Percentiles rank a stretch among this genome's conserved stretches.
phyloP scores from a whole-genome alignment of 441 rosid genomes.

The Populus hybrid region DNA sequence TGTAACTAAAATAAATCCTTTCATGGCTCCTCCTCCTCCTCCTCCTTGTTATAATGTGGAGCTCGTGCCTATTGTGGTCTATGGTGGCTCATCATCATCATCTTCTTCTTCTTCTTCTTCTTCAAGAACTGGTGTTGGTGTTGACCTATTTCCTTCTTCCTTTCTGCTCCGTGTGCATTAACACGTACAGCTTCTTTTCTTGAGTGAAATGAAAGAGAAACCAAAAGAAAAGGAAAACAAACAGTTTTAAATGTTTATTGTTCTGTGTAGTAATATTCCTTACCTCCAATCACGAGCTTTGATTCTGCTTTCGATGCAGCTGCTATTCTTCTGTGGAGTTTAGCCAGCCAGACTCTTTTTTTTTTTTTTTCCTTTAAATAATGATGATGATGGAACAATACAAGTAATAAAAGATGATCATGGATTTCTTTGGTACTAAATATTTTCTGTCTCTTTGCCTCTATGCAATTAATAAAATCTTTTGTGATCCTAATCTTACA shows the following conservation, averaged over 20 bases:
- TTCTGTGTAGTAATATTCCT: slow-evolving; percentile 25
- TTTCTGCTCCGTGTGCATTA: background rate
- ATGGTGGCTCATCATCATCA: background rate
- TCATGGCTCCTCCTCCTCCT: slow-evolving; percentile 26
- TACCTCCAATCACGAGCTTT: slow-evolving; percentile 51
- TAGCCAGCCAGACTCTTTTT: too few relatives aligned
- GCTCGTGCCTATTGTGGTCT: background rate
- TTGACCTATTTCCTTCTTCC: slow-evolving; percentile 1
- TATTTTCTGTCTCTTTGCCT: too few relatives aligned
- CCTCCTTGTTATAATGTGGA: background rate
- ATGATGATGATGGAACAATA: too few relatives aligned
- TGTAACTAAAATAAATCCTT: slow-evolving; percentile 11
- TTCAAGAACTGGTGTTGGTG: background rate
- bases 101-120: background rate
- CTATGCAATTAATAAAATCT: too few relatives aligned
- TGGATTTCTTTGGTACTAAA: too few relatives aligned
- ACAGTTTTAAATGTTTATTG: too few relatives aligned
- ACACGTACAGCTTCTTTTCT: background rate
- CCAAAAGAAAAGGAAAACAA: background rate
- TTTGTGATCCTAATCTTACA: too few relatives aligned
- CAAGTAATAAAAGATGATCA: too few relatives aligned
- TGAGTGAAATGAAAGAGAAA: background rate
- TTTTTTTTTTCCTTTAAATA: too few relatives aligned
- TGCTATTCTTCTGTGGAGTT: too few relatives aligned
- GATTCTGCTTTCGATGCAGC: slow-evolving; percentile 30